Evolutionary conservation across 1,284 basidiomycete species (phyloP), one percentile per base, ranked within the genome.

Genomic region (Pyrrhoderma lamaoense): DNA sequence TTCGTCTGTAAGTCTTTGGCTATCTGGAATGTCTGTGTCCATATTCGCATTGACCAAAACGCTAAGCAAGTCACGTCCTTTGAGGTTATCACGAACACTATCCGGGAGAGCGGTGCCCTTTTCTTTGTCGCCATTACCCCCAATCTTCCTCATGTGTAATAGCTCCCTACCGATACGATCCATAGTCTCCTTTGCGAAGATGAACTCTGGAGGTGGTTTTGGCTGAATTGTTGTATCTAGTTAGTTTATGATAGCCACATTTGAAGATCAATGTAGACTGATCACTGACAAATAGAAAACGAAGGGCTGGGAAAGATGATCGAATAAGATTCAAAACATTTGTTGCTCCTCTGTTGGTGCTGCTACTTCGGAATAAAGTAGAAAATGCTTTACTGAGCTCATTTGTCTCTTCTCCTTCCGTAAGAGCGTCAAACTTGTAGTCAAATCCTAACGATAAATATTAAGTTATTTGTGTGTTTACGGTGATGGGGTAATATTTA

Each of bases 381-480:
- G 60, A 58, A 55, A 69, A 65, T 2, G 67, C 64, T 3, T 51
- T 40, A 11, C 61, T 61, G 7, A 72, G 61, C 42, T 67, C 64
- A 53, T 65, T 64, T 8, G 59, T 45, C 11, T 60, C 37, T 14
- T 50, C 54, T 19, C 57, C 50, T 59, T 59, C 42, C 37, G 52
- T 56, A 35, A 59, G 44, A 2, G 59, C 51, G 18, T 82, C 65
- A 62, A 90, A 86, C 9, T 77, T 62, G 60, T 87, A 86, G 60
- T 78, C 75, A 61, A 89, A 89, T 0, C 82, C 76, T 78, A 7
- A 5, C 14, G 5, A 5, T 5, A 11, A 31, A 31, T 31, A 31
- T 5, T 5, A n/a, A n/a, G n/a, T n/a, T n/a, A 31, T 11, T 31
- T 5, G 27, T 31, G 27, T 31, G 5, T 11, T 31, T 31, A 31